A percentile compares a stretch with the other conserved stretches of the same genome.
phyloP scores from a whole-genome alignment of 163 green algal species.

The Coccomyxa subellipsoidea region DNA sequence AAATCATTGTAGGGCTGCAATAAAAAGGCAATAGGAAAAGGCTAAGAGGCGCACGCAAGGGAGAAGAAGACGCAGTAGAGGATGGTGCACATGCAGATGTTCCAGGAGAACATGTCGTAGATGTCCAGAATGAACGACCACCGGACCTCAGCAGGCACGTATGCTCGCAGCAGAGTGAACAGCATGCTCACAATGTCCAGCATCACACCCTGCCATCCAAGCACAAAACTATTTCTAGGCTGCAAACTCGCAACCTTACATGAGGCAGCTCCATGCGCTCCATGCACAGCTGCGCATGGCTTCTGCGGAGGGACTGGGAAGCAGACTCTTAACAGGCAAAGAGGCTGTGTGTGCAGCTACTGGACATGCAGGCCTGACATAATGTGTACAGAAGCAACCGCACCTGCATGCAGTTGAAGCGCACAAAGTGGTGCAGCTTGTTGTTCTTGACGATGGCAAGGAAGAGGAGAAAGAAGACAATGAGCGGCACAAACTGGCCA shows the following conservation, averaged over 20 bases:
- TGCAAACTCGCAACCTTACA: background rate
- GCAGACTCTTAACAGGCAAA: too few relatives aligned
- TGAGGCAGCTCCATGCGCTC: too few relatives aligned
- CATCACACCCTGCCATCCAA: slow-evolving; percentile 60
- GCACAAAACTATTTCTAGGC: background rate
- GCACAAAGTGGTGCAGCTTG: slow-evolving; percentile 79
- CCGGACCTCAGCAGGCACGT: slow-evolving; percentile 69
- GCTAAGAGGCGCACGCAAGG: slow-evolving; percentile 37
- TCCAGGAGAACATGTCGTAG: slow-evolving; percentile 61
- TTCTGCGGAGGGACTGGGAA: too few relatives aligned
- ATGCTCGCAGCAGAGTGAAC: slow-evolving; percentile 64
- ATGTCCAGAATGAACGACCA: slow-evolving; percentile 43
- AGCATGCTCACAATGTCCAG: slow-evolving; percentile 83
- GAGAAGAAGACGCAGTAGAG: slow-evolving; percentile 71
- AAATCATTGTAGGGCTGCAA: too few relatives aligned
- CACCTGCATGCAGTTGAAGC: slow-evolving; percentile 81
- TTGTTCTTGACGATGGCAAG: slow-evolving; percentile 77
- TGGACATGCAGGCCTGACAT: too few relatives aligned
- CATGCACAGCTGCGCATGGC: too few relatives aligned
- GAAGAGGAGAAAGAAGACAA: slow-evolving; percentile 85
- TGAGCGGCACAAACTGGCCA: slow-evolving; percentile 72
- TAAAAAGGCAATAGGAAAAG: too few relatives aligned
- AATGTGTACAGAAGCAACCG: too few relatives aligned
- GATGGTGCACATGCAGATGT: slow-evolving; percentile 57
- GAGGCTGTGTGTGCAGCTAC: too few relatives aligned